These are phyloP conservation scores for Papiliotrema nemorosa DNA, from an alignment of 1,284 basidiomycete genomes.

Conservation along the genomic window DNA sequence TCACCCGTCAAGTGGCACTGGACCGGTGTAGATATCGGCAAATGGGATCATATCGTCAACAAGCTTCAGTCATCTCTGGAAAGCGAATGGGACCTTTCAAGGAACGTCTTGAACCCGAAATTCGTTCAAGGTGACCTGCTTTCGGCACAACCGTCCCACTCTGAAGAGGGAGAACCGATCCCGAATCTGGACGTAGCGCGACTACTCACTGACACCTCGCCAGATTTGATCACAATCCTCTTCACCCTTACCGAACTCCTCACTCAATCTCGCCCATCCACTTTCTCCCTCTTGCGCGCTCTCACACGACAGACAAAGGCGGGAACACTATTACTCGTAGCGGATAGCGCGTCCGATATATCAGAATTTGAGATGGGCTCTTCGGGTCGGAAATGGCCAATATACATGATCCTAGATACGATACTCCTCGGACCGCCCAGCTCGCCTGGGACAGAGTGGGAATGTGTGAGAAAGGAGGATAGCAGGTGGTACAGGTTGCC, in stretches of 20 bases:
- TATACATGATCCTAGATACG: conserved; percentile 41
- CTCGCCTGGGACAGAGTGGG: conserved; percentile 24
- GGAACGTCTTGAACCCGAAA: conserved; percentile 14
- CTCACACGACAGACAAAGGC: conserved; percentile 38
- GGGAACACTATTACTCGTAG: conserved; percentile 49
- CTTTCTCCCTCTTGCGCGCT: conserved; percentile 43
- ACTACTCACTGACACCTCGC: background rate
- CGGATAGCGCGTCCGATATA: conserved; percentile 47
- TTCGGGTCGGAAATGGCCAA: conserved; percentile 40
- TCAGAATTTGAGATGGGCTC: conserved; percentile 38
- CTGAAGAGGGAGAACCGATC: conserved; percentile 1
- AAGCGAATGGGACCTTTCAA: conserved; percentile 24
- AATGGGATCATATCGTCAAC: conserved; percentile 29
- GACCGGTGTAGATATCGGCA: conserved; percentile 45
- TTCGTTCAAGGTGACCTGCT: conserved; percentile 42
- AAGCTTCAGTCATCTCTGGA: conserved; percentile 6
- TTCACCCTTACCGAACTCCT: conserved; percentile 52
- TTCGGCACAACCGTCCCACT: background rate
- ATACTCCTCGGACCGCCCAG: conserved; percentile 13
- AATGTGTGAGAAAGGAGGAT: conserved; percentile 38
- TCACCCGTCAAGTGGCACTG: conserved; percentile 12
- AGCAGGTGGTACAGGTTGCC: conserved; percentile 46
- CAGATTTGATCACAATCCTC: conserved; percentile 43
- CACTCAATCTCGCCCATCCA: conserved; percentile 43
- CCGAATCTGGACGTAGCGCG: background rate